Base-by-base conservation (phyloP, 1,284 basidiomycete genomes). In the Tilletia setariae region DNA sequence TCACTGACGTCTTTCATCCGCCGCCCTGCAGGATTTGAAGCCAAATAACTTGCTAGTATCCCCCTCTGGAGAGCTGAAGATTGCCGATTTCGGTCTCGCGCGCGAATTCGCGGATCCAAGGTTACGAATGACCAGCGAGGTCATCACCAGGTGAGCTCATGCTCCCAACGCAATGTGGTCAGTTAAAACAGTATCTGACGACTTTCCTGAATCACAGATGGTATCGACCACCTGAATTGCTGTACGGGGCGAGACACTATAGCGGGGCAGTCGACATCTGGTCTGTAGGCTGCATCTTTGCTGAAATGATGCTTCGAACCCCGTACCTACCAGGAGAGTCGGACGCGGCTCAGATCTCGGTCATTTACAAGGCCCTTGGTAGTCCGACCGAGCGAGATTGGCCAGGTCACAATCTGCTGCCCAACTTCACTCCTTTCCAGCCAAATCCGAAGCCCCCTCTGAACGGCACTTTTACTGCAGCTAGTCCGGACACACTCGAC, bases 61-160 rank as follows among this genome's bases (percentile, higher is more conserved):
- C 0, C 89, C 91, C 0, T 87, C 91, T 64, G 96, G 96, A 0
- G 90, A 93, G 68, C 89, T 98, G 72, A 99, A 98, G 84, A 89
- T 99, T 72, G 96, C 96, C 28, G 96, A 99, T 89, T 99, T 99
- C 83, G 96, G 96, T 88, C 88, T 99, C 8, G 96, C 96, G 28
- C 86, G 96, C 72, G 96, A 98, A 84, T 95, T 91, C 83, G 90
- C 90, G 43, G 93, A 95, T 79, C 92, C 94, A 28, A 91, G 90
- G 0, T 89, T 90, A 78, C 91, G 92, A 81, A 98, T 99, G 96
- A 98, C 96, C 0, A 92, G 90, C 77, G 94, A 98, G 80, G 96
- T 99, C 70, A 95, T 99, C 81, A 98, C 96, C 6, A 69, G 70
- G 51, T 53, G 13, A 53, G 19, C 28, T 23, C 4, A 19, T n/a